Percentiles rank a stretch among this genome's conserved stretches.
Evolutionary conservation across 495 filamentous ascomycete genomes (phyloP).

Genomic region (Penicillium goetzii): DNA sequence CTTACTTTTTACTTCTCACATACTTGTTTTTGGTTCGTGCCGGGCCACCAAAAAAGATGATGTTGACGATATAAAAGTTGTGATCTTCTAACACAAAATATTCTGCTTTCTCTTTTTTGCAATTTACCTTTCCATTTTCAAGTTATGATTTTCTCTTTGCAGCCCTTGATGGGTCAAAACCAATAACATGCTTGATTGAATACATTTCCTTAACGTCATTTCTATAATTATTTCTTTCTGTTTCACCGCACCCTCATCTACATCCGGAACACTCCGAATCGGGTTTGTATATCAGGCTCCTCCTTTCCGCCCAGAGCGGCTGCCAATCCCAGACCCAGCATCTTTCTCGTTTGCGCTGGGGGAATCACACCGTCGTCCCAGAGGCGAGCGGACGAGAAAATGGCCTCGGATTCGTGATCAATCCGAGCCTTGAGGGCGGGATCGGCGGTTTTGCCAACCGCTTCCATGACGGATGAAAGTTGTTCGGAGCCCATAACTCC

Average conservation of each 20-base stretch:
- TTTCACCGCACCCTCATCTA: conserved; percentile 36
- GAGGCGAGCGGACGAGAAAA: conserved; percentile 83
- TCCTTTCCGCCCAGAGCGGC: conserved; percentile 73
- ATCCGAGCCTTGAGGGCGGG: conserved; percentile 81
- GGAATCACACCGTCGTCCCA: conserved; percentile 98
- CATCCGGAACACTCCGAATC: conserved; percentile 97
- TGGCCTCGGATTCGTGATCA: conserved; percentile 86
- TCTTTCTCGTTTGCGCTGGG: conserved; percentile 80
- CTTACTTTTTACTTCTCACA: background rate
- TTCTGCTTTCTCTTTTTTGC: conserved; percentile 16
- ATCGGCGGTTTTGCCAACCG: conserved; percentile 84
- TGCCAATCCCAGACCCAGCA: conserved; percentile 79
- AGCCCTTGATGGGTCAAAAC: background rate
- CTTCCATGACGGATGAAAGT: conserved; percentile 89
- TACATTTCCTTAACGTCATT: conserved; percentile 10
- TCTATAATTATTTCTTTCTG: conserved; percentile 8
- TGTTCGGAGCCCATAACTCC: conserved; percentile 97
- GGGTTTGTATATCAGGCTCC: conserved; percentile 63
- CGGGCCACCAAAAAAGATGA: conserved; percentile 13
- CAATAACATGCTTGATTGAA: conserved; percentile 18
- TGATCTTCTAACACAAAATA: conserved; percentile 9
- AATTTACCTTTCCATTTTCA: background rate
- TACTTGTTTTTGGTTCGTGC: background rate
- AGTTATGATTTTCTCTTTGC: background rate
- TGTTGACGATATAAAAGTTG: conserved; percentile 22